These are phyloP conservation scores for Cenchrus purpureus DNA, from an alignment of 176 grass and related monocot genomes.

Conservation along the genomic window DNA sequence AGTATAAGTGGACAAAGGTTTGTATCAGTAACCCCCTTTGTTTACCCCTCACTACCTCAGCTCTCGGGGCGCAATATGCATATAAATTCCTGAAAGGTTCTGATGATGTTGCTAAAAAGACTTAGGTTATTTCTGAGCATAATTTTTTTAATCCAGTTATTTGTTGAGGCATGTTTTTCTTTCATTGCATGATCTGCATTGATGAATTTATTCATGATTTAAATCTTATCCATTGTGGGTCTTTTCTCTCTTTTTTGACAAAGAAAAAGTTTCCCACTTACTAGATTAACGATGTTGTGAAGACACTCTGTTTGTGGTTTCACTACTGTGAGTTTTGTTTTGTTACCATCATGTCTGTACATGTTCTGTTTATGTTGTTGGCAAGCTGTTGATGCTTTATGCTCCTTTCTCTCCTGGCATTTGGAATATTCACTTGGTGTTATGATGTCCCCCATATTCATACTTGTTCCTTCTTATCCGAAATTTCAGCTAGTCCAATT, in stretches of 20 bases:
- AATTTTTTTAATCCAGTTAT: slow-evolving; percentile 7
- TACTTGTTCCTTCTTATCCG: slow-evolving; percentile 60
- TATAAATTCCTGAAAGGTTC: slow-evolving; percentile 32
- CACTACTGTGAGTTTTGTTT: slow-evolving; percentile 4
- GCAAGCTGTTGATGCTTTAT: slow-evolving; percentile 39
- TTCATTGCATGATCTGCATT: slow-evolving; percentile 1
- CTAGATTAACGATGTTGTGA: slow-evolving; percentile 10
- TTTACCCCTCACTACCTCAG: slow-evolving; percentile 13
- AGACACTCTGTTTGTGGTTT: not conserved
- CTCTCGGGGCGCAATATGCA: not conserved
- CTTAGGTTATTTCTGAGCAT: not conserved
- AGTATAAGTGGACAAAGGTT: slow-evolving; percentile 30
- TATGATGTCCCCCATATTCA: slow-evolving; percentile 13
- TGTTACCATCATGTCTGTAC: slow-evolving; percentile 12
- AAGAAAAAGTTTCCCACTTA: not conserved
- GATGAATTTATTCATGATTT: not conserved
- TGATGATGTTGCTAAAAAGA: slow-evolving; percentile 19
- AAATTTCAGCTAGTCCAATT: slow-evolving; percentile 27
- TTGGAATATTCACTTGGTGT: slow-evolving; percentile 51
- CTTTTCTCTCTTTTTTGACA: not conserved
- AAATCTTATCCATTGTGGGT: not conserved
- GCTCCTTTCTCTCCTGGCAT: slow-evolving; percentile 40
- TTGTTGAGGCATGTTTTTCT: slow-evolving; percentile 10
- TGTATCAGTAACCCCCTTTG: slow-evolving; percentile 17
- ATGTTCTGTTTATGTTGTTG: slow-evolving; percentile 1